Conservation (phyloP, 1,139 yeast genomes). For the Candida glucosophila region DNA sequence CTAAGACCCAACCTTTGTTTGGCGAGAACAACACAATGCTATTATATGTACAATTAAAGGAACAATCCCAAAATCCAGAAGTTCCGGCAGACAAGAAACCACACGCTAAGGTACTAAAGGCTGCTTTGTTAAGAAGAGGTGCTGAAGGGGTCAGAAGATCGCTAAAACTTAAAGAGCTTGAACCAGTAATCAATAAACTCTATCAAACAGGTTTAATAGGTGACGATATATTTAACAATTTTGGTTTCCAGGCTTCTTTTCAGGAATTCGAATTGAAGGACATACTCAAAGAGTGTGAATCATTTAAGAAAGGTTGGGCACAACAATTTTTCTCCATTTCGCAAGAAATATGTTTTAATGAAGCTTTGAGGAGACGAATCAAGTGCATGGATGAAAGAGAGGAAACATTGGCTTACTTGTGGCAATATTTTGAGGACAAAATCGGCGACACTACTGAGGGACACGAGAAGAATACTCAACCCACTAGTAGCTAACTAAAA, state of each 20-base stretch:
- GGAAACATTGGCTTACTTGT: conserved; percentile 37
- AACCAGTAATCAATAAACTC: conserved; percentile 56
- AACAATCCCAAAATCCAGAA: conserved; percentile 31
- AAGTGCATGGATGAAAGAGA: conserved; percentile 52
- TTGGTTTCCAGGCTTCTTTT: conserved; percentile 65
- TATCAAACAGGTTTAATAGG: conserved; percentile 89
- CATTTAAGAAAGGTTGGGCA: conserved; percentile 72
- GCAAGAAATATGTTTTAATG: conserved; percentile 86
- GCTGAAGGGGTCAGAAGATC: conserved; percentile 64
- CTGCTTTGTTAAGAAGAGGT: conserved; percentile 73
- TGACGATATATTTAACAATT: conserved; percentile 78
- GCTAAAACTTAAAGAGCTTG: conserved; percentile 63
- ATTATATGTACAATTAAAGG: conserved; percentile 52
- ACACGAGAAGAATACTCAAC: no score
- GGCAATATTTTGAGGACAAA: conserved; percentile 33
- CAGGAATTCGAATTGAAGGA: conserved; percentile 77
- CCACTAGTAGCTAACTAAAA: no score
- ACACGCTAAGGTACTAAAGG: conserved; percentile 75
- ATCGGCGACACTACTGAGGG: no score
- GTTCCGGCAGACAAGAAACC: conserved; percentile 41
- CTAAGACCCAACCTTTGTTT: conserved; percentile 60
- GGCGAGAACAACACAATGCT: conserved; percentile 59
- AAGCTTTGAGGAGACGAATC: conserved; percentile 78
- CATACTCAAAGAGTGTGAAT: conserved; percentile 69
- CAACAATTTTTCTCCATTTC: conserved; percentile 68